A percentile compares a stretch with the other conserved stretches of the same genome.
Evolutionary conservation across 2,329 filamentous ascomycete genomes (phyloP).

Genomic region (Alternaria brassicicola): DNA sequence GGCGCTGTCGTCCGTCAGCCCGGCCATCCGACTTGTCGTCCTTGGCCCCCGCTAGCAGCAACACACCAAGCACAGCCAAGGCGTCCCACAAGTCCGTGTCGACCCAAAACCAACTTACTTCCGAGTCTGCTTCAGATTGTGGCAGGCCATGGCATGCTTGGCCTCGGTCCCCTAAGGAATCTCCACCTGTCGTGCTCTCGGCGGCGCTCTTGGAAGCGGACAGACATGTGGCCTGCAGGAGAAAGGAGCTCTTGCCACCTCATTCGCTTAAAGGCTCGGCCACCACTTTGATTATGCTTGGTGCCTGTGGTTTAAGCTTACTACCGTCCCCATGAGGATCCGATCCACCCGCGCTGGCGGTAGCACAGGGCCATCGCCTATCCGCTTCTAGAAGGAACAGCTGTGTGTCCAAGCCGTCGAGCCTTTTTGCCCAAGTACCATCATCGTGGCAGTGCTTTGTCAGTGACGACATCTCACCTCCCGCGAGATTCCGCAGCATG

Average conservation of each 20-base stretch:
- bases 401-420: not conserved
- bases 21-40: conserved; percentile 35
- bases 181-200: conserved; percentile 5
- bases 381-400: conserved; percentile 14
- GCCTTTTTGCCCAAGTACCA: not conserved
- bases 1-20: conserved; percentile 16
- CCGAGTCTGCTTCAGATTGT: conserved; percentile 4
- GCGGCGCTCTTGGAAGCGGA: conserved; percentile 9
- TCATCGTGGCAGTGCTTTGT: conserved; percentile 3
- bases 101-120: conserved; percentile 11
- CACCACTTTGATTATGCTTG: conserved; percentile 37
- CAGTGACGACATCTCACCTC: not conserved
- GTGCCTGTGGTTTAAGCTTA: conserved; percentile 45
- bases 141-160: conserved; percentile 23
- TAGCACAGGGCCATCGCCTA: conserved; percentile 15
- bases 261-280: conserved; percentile 30
- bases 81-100: conserved; percentile 22
- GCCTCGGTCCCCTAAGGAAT: conserved; percentile 28
- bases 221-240: not conserved
- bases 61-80: conserved; percentile 30
- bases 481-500: not conserved
- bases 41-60: conserved; percentile 27
- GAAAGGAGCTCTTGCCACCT: conserved; percentile 23
- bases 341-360: conserved; percentile 38
- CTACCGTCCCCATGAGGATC: conserved; percentile 35